These are phyloP conservation scores for Aleurites moluccanus DNA, from an alignment of 441 rosid species.

Conservation along the genomic window DNA sequence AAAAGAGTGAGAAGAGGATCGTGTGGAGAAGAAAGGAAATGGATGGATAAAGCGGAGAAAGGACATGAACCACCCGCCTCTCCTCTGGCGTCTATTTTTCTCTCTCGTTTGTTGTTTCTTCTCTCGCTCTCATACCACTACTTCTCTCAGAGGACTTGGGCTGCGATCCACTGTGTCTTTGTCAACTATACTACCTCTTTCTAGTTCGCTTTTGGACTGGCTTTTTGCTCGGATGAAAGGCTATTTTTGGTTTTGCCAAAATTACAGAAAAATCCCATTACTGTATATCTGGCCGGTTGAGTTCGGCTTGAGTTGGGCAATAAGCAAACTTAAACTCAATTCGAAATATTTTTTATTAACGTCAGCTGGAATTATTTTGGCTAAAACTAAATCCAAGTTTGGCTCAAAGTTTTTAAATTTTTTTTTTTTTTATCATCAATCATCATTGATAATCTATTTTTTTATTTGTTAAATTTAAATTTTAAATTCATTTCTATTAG, in stretches of 20 bases:
- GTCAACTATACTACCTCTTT: background rate
- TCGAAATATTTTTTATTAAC: too few relatives aligned
- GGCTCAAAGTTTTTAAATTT: too few relatives aligned
- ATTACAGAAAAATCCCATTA: too few relatives aligned
- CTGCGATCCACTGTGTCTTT: background rate
- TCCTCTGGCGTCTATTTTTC: slow-evolving; percentile 10
- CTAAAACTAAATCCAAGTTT: too few relatives aligned
- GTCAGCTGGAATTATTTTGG: too few relatives aligned
- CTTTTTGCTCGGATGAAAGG: background rate
- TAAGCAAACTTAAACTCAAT: too few relatives aligned
- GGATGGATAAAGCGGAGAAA: slow-evolving; percentile 36
- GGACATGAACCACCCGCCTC: slow-evolving; percentile 54
- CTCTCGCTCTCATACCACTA: background rate
- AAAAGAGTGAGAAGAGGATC: slow-evolving; percentile 11
- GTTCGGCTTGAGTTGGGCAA: too few relatives aligned
- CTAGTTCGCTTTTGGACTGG: background rate
- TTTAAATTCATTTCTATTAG: too few relatives aligned
- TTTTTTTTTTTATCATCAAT: too few relatives aligned
- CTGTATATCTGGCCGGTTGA: too few relatives aligned
- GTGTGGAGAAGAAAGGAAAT: slow-evolving; percentile 33
- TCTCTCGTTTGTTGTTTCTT: background rate
- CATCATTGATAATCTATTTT: too few relatives aligned
- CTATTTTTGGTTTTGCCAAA: background rate
- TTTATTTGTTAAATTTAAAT: too few relatives aligned
- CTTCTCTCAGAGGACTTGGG: background rate